These are phyloP conservation scores for Serpula lacrymans DNA, from an alignment of 768 basidiomycete species.

Conservation along the genomic window DNA sequence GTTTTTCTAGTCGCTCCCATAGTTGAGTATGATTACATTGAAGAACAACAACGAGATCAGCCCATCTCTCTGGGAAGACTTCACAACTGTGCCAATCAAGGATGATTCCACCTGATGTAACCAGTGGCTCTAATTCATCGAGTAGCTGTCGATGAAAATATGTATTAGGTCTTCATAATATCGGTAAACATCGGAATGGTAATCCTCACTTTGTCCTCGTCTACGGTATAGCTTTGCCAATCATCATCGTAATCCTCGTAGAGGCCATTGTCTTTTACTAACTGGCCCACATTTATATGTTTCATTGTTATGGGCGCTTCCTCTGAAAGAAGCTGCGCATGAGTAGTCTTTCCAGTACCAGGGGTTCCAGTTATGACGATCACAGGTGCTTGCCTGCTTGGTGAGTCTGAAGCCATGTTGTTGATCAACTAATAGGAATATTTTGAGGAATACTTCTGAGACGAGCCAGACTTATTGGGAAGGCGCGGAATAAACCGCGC, in stretches of 20 bases:
- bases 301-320: constrained; percentile 66
- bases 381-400: no score
- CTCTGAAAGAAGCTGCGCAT: constrained; percentile 77
- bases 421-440: no score
- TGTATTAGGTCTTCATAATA: constrained; percentile 1
- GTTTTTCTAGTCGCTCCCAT: constrained; percentile 88
- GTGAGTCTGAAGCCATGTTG: no score
- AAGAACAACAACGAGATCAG: constrained; percentile 91
- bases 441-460: no score
- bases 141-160: constrained; percentile 52
- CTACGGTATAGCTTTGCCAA: constrained; percentile 92
- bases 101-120: constrained; percentile 69
- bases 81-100: constrained; percentile 97
- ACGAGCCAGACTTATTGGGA: no score
- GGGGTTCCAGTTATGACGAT: constrained; percentile 90
- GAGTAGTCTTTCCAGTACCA: constrained; percentile 95
- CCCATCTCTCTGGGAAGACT: constrained; percentile 93
- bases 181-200: neutral
- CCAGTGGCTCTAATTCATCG: constrained; percentile 80
- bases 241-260: constrained; percentile 89
- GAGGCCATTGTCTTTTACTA: constrained; percentile 78
- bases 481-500: no score
- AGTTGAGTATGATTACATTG: constrained; percentile 83
- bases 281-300: constrained; percentile 89
- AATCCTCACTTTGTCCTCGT: constrained; percentile 86